Percentiles rank a stretch among this genome's conserved stretches.
Conservation (phyloP, 495 filamentous ascomycete species). For the Jackrogersella multiformis region DNA sequence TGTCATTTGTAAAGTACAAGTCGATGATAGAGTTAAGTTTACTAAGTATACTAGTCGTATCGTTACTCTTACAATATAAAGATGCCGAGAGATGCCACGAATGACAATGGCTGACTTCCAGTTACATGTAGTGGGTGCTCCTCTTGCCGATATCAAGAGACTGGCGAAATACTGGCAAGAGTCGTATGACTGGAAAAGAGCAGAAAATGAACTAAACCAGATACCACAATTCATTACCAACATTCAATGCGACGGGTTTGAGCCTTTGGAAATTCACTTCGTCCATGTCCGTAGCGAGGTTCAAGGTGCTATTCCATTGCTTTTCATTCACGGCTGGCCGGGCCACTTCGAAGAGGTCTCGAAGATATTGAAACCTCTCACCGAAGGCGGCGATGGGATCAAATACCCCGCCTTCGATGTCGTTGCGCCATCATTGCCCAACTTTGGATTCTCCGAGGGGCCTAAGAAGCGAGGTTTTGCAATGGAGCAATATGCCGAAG, state of each 20-base stretch:
- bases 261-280: constrained; percentile 60
- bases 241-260: constrained; percentile 57
- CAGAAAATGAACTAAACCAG: constrained; percentile 61
- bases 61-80: not conserved
- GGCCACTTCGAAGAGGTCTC: constrained; percentile 73
- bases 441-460: constrained; percentile 71
- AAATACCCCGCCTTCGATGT: constrained; percentile 68
- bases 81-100: not conserved
- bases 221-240: constrained; percentile 65
- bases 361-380: constrained; percentile 68
- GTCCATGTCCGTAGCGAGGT: constrained; percentile 62
- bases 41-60: not conserved
- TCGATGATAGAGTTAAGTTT: not conserved
- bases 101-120: constrained; percentile 1
- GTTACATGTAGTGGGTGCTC: constrained; percentile 47
- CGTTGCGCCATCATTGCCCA: constrained; percentile 71
- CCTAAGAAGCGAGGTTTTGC: constrained; percentile 65
- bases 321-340: constrained; percentile 73
- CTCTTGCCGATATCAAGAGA: constrained; percentile 61
- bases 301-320: constrained; percentile 62
- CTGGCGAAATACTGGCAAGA: constrained; percentile 60
- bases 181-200: constrained; percentile 55
- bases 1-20: too few relatives aligned
- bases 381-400: constrained; percentile 49
- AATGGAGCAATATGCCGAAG: constrained; percentile 67